A percentile compares a stretch with the other conserved stretches of the same genome.
Conservation (phyloP, 1,284 basidiomycete genomes). For the Irpex lacteus region DNA sequence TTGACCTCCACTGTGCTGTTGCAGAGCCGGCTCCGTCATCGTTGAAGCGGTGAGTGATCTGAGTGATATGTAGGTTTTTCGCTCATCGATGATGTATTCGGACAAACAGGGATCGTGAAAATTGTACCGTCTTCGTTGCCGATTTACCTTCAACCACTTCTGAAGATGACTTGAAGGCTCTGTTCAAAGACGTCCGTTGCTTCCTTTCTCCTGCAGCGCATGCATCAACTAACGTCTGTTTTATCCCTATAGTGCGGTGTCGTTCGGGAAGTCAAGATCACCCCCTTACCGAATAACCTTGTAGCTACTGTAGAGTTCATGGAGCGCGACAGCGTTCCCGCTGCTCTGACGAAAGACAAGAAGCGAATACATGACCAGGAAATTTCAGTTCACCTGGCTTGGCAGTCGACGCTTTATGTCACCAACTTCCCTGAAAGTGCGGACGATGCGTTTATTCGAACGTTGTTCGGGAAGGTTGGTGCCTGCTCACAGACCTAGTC, state of each 20-base stretch:
- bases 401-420: conserved; percentile 93
- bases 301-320: conserved; percentile 84
- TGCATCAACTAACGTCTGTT: conserved; percentile 3
- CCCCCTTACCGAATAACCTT: conserved; percentile 48
- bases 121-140: conserved; percentile 87
- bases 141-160: conserved; percentile 59
- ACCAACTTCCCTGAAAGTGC: conserved; percentile 91
- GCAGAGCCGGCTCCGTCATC: too few relatives aligned
- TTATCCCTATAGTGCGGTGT: conserved; percentile 64
- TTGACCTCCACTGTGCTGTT: too few relatives aligned
- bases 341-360: conserved; percentile 91
- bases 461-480: conserved; percentile 75
- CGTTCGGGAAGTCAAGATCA: conserved; percentile 78
- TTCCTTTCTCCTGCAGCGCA: not conserved
- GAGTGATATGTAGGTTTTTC: conserved; percentile 36
- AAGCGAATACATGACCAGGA: conserved; percentile 76
- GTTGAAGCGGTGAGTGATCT: not conserved
- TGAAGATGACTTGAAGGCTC: conserved; percentile 62
- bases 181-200: conserved; percentile 83
- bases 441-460: conserved; percentile 78
- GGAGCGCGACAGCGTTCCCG: conserved; percentile 72
- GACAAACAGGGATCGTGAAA: conserved; percentile 83
- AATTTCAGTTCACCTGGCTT: conserved; percentile 84
- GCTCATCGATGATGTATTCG: conserved; percentile 57
- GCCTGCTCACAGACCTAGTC: not conserved